Evolutionary conservation across 805 yeast species (phyloP).

Genomic region (Metschnikowia koreensis): DNA sequence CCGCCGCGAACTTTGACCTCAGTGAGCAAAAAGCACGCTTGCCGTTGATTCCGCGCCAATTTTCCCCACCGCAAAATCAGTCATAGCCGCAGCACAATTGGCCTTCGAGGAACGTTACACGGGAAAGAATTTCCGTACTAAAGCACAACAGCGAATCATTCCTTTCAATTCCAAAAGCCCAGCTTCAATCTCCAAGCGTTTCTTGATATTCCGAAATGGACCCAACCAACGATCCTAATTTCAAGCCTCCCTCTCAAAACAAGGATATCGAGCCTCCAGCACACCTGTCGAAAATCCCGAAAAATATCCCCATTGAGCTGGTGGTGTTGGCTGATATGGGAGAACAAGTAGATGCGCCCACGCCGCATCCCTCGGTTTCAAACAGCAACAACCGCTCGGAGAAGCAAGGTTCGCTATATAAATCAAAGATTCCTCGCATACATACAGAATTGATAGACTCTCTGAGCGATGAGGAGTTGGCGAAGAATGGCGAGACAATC

Average conservation of each 20-base stretch:
- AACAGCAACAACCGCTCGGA: slow-evolving; percentile 5
- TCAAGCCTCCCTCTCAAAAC: slow-evolving; percentile 76
- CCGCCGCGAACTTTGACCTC: not conserved
- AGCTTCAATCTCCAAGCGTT: not conserved
- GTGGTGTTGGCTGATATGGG: slow-evolving; percentile 67
- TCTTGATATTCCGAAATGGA: slow-evolving; percentile 55
- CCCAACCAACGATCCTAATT: slow-evolving; percentile 89
- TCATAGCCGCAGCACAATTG: not conserved
- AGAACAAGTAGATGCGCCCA: slow-evolving; percentile 70
- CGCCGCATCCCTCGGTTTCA: slow-evolving; percentile 45
- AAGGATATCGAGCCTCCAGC: slow-evolving; percentile 62
- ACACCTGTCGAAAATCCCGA: slow-evolving; percentile 68
- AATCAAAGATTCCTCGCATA: slow-evolving; percentile 49
- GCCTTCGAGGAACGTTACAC: not conserved
- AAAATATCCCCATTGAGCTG: slow-evolving; percentile 73
- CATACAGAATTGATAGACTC: slow-evolving; percentile 53
- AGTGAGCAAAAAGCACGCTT: not conserved
- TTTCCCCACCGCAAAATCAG: not conserved
- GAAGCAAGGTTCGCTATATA: slow-evolving; percentile 23
- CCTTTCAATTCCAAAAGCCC: not conserved
- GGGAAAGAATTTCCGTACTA: not conserved
- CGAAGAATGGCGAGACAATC: slow-evolving; percentile 15
- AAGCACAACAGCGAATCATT: no score
- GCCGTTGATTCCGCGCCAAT: slow-evolving; percentile 2
- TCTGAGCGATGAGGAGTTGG: slow-evolving; percentile 40